Conservation (phyloP, 169 alveolate species). For the Ichthyophthirius multifiliis region DNA sequence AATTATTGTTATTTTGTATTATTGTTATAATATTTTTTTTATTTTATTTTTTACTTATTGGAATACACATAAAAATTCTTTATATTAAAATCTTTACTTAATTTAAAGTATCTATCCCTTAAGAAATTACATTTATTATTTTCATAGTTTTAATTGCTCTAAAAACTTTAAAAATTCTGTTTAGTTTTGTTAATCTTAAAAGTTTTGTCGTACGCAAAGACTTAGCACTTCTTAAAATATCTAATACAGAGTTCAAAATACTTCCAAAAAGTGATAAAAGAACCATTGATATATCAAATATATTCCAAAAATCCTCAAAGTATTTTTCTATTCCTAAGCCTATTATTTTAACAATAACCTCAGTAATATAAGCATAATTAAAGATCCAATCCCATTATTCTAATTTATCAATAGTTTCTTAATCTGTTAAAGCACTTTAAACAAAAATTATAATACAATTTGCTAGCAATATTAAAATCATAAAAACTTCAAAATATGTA, state of each 20-base stretch:
- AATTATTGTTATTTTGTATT: too few relatives aligned
- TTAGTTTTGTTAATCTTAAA: background rate
- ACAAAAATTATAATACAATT: background rate
- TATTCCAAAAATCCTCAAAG: constrained; percentile 14
- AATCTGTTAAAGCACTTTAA: background rate
- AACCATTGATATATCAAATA: constrained; percentile 6
- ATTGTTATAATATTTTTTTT: too few relatives aligned
- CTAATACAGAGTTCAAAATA: background rate
- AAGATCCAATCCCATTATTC: constrained; percentile 1
- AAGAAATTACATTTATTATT: background rate
- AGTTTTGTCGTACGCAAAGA: background rate
- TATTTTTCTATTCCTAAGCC: constrained; percentile 15
- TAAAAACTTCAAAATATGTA: background rate
- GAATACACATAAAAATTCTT: constrained; percentile 15
- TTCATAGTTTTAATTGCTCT: constrained; percentile 2
- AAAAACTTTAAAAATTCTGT: constrained; percentile 8
- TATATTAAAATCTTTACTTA: background rate
- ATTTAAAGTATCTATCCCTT: background rate
- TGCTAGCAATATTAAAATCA: background rate
- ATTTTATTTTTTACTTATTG: background rate
- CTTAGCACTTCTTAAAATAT: background rate
- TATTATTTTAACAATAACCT: background rate
- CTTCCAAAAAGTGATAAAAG: background rate
- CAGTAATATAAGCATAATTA: background rate
- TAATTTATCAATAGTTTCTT: too few relatives aligned